phyloP scores from a whole-genome alignment of 1,139 yeast genomes.

The Geotrichum histeridarum region DNA sequence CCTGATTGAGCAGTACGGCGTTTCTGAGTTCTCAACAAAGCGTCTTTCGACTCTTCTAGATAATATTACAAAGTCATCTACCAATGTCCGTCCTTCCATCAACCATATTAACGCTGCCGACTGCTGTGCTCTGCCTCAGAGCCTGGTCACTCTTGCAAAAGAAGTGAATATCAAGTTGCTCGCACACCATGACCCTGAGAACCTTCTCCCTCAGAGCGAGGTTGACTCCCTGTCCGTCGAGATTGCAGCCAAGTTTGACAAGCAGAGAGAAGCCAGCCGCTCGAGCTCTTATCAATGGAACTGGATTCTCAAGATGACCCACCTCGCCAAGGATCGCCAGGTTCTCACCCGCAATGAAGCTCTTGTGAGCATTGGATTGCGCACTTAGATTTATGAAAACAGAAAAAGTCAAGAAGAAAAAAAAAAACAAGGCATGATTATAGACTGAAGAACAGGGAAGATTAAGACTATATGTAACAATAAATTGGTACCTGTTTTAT shows the following conservation, averaged over 20 bases:
- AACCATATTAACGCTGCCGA: slow-evolving; percentile 35
- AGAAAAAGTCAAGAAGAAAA: not conserved
- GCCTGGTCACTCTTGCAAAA: slow-evolving; percentile 28
- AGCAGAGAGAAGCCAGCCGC: slow-evolving; percentile 1
- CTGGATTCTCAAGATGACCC: slow-evolving; percentile 32
- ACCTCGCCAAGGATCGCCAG: slow-evolving; percentile 31
- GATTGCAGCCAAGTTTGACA: slow-evolving; percentile 7
- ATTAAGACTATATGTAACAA: too few relatives aligned
- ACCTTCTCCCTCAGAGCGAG: slow-evolving; percentile 24
- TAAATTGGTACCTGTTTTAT: not conserved
- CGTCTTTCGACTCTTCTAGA: slow-evolving; percentile 23
- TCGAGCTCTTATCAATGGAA: slow-evolving; percentile 24
- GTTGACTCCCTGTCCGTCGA: slow-evolving; percentile 15
- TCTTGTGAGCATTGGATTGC: slow-evolving; percentile 21
- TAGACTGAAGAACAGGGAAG: too few relatives aligned
- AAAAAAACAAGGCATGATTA: too few relatives aligned
- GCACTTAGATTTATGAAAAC: not conserved
- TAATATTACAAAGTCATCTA: slow-evolving; percentile 15
- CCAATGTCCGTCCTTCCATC: slow-evolving; percentile 25
- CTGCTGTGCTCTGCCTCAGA: slow-evolving; percentile 36
- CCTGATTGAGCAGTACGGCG: slow-evolving; percentile 27
- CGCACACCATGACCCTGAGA: slow-evolving; percentile 35
- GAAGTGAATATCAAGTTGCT: slow-evolving; percentile 29
- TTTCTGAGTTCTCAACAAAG: slow-evolving; percentile 31
- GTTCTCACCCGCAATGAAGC: slow-evolving; percentile 31